These are phyloP conservation scores for Cryoendolithus antarcticus DNA, from an alignment of 2,329 filamentous ascomycete genomes.

Conservation along the genomic window DNA sequence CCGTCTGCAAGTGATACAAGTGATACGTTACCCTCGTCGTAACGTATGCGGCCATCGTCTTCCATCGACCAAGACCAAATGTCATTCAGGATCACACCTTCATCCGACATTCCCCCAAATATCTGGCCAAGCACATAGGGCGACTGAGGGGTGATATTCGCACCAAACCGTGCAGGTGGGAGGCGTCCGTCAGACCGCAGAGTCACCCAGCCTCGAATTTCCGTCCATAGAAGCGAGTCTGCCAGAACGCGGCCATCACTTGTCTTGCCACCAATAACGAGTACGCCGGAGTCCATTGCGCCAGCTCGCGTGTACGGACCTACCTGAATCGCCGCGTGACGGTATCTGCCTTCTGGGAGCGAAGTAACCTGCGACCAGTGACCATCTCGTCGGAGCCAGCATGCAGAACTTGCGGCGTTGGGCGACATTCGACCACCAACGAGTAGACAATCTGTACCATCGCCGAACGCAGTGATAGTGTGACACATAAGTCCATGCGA, in stretches of 20 bases:
- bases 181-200: background rate
- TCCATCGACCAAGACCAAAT: background rate
- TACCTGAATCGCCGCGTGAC: constrained; percentile 50
- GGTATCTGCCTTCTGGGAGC: constrained; percentile 60
- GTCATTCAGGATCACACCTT: background rate
- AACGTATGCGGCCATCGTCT: background rate
- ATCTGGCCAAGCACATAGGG: background rate
- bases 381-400: constrained; percentile 57
- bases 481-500: constrained; percentile 52
- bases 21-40: too few relatives aligned
- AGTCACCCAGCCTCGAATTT: constrained; percentile 36
- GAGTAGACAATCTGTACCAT: constrained; percentile 51
- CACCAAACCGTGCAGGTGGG: constrained; percentile 44
- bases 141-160: constrained; percentile 36
- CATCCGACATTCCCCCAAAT: background rate
- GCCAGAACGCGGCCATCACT: constrained; percentile 29
- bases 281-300: constrained; percentile 23
- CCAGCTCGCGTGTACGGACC: constrained; percentile 9
- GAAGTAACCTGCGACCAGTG: constrained; percentile 53
- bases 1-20: too few relatives aligned
- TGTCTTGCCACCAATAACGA: constrained; percentile 36
- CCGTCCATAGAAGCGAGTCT: constrained; percentile 35
- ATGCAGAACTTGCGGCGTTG: constrained; percentile 54
- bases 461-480: constrained; percentile 54
- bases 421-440: constrained; percentile 72